Percentiles rank a stretch among this genome's conserved stretches.
Conservation (phyloP, 352 stramenopile species). For the Phytophthora hibernalis region DNA sequence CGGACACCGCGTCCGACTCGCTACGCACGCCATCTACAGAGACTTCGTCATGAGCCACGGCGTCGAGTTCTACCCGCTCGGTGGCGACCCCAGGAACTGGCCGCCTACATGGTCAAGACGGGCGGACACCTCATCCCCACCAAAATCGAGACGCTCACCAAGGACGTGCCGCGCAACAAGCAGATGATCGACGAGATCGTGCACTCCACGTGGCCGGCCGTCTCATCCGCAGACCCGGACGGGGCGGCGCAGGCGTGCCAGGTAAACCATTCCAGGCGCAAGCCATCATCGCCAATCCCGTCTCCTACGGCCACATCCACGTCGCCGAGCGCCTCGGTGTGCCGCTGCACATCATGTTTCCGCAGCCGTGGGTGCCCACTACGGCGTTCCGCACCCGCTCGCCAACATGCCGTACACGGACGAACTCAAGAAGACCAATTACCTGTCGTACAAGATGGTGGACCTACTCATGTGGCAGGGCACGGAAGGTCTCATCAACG, state of each 20-base stretch:
- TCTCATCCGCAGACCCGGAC: slow-evolving; percentile 70
- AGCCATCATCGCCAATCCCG: slow-evolving; percentile 93
- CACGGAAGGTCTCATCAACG: slow-evolving; percentile 25
- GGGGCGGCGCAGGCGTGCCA: slow-evolving; percentile 25
- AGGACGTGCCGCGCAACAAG: slow-evolving; percentile 78
- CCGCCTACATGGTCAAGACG: slow-evolving; percentile 60
- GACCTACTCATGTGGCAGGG: slow-evolving; percentile 32
- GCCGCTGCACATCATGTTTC: slow-evolving; percentile 90
- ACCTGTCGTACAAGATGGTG: slow-evolving; percentile 31
- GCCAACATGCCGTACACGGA: slow-evolving; percentile 28
- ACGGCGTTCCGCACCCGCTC: slow-evolving; percentile 27
- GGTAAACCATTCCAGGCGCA: slow-evolving; percentile 77
- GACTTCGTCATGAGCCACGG: slow-evolving; percentile 71
- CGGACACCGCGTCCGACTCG: slow-evolving; percentile 91
- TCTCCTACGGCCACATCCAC: slow-evolving; percentile 91
- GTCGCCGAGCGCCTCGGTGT: slow-evolving; percentile 91
- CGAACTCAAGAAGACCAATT: slow-evolving; percentile 25
- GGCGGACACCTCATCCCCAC: slow-evolving; percentile 63
- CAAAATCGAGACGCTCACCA: slow-evolving; percentile 44
- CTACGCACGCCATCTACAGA: slow-evolving; percentile 87
- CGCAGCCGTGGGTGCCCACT: slow-evolving; percentile 29
- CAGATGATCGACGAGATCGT: slow-evolving; percentile 90
- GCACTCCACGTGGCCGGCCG: slow-evolving; percentile 83
- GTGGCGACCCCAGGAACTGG: slow-evolving; percentile 54
- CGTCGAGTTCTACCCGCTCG: slow-evolving; percentile 77